Base-by-base conservation (phyloP, 2,329 filamentous ascomycete species). In the Juglanconis oblonga region DNA sequence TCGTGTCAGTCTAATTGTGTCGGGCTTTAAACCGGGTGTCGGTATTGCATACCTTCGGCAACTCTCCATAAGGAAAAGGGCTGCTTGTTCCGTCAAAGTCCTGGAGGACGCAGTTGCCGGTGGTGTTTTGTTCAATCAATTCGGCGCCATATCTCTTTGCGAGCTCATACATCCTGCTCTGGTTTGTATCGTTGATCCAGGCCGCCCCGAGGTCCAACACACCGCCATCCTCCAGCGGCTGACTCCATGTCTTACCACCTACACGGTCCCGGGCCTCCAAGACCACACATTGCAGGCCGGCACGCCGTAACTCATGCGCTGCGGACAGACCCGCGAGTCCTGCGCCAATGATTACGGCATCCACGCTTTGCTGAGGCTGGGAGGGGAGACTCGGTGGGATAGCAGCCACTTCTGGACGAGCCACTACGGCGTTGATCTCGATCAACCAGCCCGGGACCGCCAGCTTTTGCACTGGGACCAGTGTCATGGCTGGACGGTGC, bases 181-280 rank as follows among this genome's bases (percentile, higher is more conserved):
- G 83, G 54, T 77, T 82, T 1, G 72, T 77, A 55, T 85, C 79
- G 63, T 87, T 87, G 64, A 86, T 79, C 84, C 84, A 87, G 0
- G 81, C 82, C 0, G 82, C 84, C 3, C 84, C 84, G 0, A 85
- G 66, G 29, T 87, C 84, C 6, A 79, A 73, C 0, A 71, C 61
- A 0, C 77, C 78, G 33, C 67, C 74, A 38, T 69, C 61, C 1
- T 70, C 64, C 8, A 71, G 62, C 1, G 70, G 67, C 3, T 70
- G 60, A 3, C 74, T 79, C 70, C 73, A 80, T 0, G 78, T 81
- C 68, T 84, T 84, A 6, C 82, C 81, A 0, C 81, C 81, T 0
- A 83, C 77, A 0, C 79, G 74, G 45, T 81, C 73, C 4, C 76
- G 72, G 1, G 80, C 80, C 64, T 84, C 82, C 1, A 84, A 68